Evolutionary conservation across 1,139 yeast genomes (phyloP).

Genomic region (Sugiyamaella castrensis): DNA sequence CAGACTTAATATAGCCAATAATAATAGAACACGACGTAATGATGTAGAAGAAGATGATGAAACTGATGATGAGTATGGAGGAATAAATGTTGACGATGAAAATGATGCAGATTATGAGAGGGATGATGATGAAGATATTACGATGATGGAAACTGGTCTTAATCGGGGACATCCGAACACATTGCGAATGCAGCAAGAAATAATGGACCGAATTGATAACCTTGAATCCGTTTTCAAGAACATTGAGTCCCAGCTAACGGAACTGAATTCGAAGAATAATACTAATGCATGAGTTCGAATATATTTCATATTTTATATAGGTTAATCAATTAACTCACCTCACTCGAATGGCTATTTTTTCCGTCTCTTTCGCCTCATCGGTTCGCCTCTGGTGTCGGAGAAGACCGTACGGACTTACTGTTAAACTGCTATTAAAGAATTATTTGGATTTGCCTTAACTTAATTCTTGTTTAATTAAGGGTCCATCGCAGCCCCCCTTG

Average conservation of each 20-base stretch:
- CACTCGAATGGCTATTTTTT: no score
- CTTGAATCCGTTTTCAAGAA: conserved; percentile 23
- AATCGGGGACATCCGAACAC: conserved; percentile 6
- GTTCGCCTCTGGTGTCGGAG: no score
- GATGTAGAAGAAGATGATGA: conserved; percentile 7
- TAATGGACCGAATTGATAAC: conserved; percentile 23
- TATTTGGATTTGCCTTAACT: no score
- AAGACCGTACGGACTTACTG: no score
- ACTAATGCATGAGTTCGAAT: no score
- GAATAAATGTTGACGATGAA: conserved; percentile 12
- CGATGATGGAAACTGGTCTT: not conserved
- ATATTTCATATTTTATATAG: no score
- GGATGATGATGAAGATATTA: conserved; percentile 15
- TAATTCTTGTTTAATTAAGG: no score
- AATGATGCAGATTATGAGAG: conserved; percentile 18
- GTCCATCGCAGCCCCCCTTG: no score
- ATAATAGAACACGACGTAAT: conserved; percentile 1
- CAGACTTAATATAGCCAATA: conserved; percentile 2
- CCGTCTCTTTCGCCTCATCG: no score
- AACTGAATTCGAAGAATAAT: not conserved
- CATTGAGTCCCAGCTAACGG: conserved; percentile 21
- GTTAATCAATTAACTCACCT: no score
- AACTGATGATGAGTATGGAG: not conserved
- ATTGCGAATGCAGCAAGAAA: conserved; percentile 20
- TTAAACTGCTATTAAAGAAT: no score